Percentiles rank a stretch among this genome's conserved stretches.
phyloP scores from a whole-genome alignment of 441 rosid species.

The Omphalea diandra region DNA sequence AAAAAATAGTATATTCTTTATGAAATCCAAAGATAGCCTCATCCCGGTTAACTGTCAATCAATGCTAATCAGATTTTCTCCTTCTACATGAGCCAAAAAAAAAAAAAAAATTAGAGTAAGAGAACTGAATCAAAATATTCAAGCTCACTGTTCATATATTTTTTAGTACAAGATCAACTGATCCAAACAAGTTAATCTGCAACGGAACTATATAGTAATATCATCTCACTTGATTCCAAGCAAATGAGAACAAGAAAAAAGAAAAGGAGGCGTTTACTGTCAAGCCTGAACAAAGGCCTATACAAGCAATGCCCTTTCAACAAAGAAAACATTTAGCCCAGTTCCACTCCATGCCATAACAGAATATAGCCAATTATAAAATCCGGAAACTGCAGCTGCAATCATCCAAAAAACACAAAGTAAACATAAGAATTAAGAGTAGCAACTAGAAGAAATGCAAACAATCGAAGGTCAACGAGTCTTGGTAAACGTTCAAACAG shows the following conservation, averaged over 20 bases:
- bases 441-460: neutral
- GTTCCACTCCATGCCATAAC: neutral
- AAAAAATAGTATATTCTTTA: too few species aligned
- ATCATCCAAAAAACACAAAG: conserved; percentile 18
- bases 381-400: conserved; percentile 87
- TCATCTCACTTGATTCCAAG: neutral
- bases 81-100: too few species aligned
- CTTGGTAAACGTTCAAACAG: neutral
- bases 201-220: too few species aligned
- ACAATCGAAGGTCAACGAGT: too few species aligned
- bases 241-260: neutral
- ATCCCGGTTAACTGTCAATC: too few species aligned
- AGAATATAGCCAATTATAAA: conserved; percentile 29
- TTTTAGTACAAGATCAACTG: too few species aligned
- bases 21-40: too few species aligned
- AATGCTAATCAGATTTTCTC: too few species aligned
- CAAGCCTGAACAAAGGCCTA: conserved; percentile 1
- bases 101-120: too few species aligned
- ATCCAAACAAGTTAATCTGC: too few species aligned
- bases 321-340: neutral
- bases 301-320: conserved; percentile 2
- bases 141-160: too few species aligned
- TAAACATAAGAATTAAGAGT: neutral
- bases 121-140: too few species aligned
- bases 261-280: neutral